These are phyloP conservation scores for Ramaria sp. DNA, from an alignment of 768 basidiomycete species.

Conservation along the genomic window DNA sequence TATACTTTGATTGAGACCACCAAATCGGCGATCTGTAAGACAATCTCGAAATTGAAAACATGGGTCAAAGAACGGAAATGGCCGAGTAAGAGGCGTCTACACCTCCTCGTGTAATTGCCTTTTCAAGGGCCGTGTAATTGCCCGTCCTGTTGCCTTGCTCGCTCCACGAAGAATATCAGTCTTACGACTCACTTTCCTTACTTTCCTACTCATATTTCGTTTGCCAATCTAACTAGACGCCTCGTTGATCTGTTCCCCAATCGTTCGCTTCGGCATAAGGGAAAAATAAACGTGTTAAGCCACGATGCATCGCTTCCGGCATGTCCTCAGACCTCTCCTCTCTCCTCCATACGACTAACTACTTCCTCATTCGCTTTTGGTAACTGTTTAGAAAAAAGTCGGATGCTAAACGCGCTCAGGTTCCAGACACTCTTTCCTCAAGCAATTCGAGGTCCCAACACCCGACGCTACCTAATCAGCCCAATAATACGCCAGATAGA, in stretches of 20 bases:
- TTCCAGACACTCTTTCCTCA: slow-evolving; percentile 17
- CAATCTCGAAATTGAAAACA: background rate
- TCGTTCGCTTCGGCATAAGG: slow-evolving; percentile 10
- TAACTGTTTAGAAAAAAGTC: slow-evolving; percentile 59
- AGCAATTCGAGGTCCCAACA: slow-evolving; percentile 8
- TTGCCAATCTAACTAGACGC: slow-evolving; percentile 1
- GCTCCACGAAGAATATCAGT: slow-evolving; percentile 2
- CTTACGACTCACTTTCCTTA: background rate
- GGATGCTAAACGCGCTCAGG: slow-evolving; percentile 46
- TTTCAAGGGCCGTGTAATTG: slow-evolving; percentile 1
- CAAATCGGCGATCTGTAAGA: background rate
- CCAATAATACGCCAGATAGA: slow-evolving; percentile 25
- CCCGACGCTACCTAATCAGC: slow-evolving; percentile 18
- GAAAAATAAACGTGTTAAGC: slow-evolving; percentile 13
- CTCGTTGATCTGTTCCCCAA: slow-evolving; percentile 3
- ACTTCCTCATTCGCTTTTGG: slow-evolving; percentile 10
- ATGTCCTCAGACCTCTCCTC: slow-evolving; percentile 26
- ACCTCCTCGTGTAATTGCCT: slow-evolving; percentile 7
- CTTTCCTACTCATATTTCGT: background rate
- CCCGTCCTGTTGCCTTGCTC: slow-evolving; percentile 6
- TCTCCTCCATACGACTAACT: slow-evolving; percentile 4
- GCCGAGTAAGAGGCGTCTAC: background rate
- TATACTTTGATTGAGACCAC: background rate
- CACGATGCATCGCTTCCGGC: slow-evolving; percentile 78
- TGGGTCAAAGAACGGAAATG: background rate